A percentile compares a stretch with the other conserved stretches of the same genome.
Conservation (phyloP, 2,329 filamentous ascomycete species). For the Nemania sp. region DNA sequence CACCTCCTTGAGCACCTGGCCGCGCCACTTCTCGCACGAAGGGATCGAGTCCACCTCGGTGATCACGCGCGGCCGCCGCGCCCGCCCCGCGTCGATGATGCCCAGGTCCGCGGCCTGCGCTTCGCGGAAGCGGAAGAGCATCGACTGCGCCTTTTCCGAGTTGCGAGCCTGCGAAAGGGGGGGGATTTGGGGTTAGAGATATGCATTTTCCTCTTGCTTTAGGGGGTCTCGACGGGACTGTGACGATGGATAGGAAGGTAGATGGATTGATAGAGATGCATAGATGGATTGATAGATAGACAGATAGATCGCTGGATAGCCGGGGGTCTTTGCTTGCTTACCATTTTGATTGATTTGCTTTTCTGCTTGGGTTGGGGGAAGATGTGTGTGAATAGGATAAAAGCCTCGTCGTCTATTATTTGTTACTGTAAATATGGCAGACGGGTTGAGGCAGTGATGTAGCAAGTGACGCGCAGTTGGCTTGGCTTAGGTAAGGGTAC, state of each 20-base stretch:
- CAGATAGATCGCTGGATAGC: not conserved
- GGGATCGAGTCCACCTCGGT: constrained; percentile 84
- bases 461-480: not conserved
- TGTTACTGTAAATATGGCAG: not conserved
- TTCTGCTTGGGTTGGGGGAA: not conserved
- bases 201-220: no score
- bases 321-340: constrained; percentile 18
- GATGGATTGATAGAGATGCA: no score
- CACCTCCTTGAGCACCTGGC: constrained; percentile 95
- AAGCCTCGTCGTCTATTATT: not conserved
- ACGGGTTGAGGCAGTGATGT: not conserved
- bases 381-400: not conserved
- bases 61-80: constrained; percentile 88
- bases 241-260: no score
- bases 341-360: constrained; percentile 36
- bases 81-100: constrained; percentile 78
- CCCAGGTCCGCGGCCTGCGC: constrained; percentile 55
- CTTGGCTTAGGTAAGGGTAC: not conserved
- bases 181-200: not conserved
- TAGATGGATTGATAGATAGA: no score
- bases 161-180: constrained; percentile 74
- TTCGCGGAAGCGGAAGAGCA: constrained; percentile 99
- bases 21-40: constrained; percentile 95
- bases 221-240: no score
- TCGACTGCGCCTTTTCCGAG: constrained; percentile 97